Conservation (phyloP, 106 monocot species). For the Gastrodia elata region DNA sequence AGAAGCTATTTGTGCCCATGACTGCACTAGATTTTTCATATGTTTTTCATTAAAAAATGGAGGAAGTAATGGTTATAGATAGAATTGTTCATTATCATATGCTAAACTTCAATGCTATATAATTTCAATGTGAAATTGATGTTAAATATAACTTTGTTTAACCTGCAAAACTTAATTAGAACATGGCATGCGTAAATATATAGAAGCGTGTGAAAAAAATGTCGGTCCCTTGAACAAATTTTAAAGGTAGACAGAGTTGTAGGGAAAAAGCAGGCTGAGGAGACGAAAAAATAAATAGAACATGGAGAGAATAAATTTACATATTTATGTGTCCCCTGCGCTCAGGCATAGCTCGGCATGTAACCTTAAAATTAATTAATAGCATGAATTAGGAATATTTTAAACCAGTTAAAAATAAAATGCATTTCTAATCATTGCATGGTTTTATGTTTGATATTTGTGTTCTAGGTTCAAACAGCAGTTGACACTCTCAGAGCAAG, state of each 20-base stretch:
- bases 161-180: not conserved
- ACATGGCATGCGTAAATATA: not conserved
- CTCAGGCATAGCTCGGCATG: not conserved
- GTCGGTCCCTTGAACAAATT: not conserved
- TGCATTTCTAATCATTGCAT: not conserved
- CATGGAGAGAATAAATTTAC: not conserved
- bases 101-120: no score
- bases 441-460: not conserved
- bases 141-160: not conserved
- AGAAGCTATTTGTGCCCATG: no score
- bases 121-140: no score
- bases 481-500: constrained; percentile 43
- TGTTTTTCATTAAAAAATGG: no score
- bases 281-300: not conserved
- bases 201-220: not conserved
- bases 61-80: no score
- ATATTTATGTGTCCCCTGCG: not conserved
- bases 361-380: not conserved
- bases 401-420: not conserved
- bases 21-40: no score
- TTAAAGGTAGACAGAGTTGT: not conserved
- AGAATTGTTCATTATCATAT: no score
- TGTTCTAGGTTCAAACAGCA: constrained; percentile 57
- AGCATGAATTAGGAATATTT: not conserved
- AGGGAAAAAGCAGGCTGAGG: not conserved